Base-by-base conservation (phyloP, 2,329 filamentous ascomycete species). In the Aspergillus awamori region DNA sequence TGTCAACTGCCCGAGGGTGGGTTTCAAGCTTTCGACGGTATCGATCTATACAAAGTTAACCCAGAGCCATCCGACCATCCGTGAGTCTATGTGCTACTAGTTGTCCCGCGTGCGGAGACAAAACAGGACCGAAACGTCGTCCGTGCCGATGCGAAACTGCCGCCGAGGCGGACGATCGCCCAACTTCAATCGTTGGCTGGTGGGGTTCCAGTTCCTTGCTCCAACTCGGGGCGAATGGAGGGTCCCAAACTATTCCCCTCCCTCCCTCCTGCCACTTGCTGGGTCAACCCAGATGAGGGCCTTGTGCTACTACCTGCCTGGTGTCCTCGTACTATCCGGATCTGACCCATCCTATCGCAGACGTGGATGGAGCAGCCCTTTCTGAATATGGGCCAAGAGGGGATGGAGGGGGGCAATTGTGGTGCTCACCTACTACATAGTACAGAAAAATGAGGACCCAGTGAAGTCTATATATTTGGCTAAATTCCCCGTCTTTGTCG, bases 391-490 rank as follows among this genome's bases (percentile, higher is more conserved):
- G 28, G 28, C 33, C 11, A 15, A 36, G 33, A 36, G 33, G 52
- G 49, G 59, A 59, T 58, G 58, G 53, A 45, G 33, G 30, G 52
- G 52, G 33, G 13, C 22, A 20, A 22, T 45, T 22, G 41, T 45
- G 15, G 17, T 45, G 41, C 41, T 45, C 41, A 45, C 33, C 11
- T 36, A 36, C 11, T 36, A 36, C 33, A 36, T 36, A 36, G 33
- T 36, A 36, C 33, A 24, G 13, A 45, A 45, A 10, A 43, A 20
- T 10, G 7, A 24, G 45, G 24, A 49, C 53, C 47, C 58, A 52
- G 56, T 10, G 13, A 57, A 30, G 20, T 48, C 57, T 68, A 68
- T 68, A 67, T 66, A 68, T 65, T 67, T 11, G 54, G 56, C 38
- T 47, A 47, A 58, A 56, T 61, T 64, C 61, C 64, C 61, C 56